Conservation (phyloP, 306 rosid genomes). For the Quercus engelmannii region DNA sequence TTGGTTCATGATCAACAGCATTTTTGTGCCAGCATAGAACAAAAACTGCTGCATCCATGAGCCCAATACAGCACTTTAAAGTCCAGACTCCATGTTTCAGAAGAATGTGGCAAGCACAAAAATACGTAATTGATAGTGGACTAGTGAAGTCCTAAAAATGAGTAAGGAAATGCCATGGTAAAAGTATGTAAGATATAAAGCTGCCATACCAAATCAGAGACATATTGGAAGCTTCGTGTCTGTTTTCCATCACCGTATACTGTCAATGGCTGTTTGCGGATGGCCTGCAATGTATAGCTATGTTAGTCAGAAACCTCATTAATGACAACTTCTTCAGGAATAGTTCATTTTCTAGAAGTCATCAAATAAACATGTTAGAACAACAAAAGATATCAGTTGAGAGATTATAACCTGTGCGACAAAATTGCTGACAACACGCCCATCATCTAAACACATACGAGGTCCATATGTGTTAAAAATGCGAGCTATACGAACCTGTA, state of each 20-base stretch:
- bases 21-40: constrained; percentile 1
- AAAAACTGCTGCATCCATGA: background rate
- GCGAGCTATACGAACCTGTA: constrained; percentile 95
- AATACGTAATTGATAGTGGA: background rate
- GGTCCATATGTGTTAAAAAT: constrained; percentile 94
- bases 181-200: background rate
- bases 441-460: constrained; percentile 97
- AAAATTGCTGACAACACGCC: constrained; percentile 99
- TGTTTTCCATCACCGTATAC: constrained; percentile 98
- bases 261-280: constrained; percentile 86
- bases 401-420: constrained; percentile 77
- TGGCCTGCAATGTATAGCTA: constrained; percentile 53
- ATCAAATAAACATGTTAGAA: background rate
- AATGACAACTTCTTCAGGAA: background rate
- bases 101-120: background rate
- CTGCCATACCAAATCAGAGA: constrained; percentile 80
- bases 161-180: background rate
- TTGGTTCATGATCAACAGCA: background rate
- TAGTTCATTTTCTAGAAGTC: background rate
- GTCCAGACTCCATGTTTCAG: too few relatives aligned
- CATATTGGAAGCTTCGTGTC: constrained; percentile 97
- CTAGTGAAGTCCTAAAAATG: background rate
- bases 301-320: background rate
- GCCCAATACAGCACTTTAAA: background rate
- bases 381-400: background rate